Base-by-base conservation (phyloP, 257 asterid genomes). In the Haberlea rhodopensis region DNA sequence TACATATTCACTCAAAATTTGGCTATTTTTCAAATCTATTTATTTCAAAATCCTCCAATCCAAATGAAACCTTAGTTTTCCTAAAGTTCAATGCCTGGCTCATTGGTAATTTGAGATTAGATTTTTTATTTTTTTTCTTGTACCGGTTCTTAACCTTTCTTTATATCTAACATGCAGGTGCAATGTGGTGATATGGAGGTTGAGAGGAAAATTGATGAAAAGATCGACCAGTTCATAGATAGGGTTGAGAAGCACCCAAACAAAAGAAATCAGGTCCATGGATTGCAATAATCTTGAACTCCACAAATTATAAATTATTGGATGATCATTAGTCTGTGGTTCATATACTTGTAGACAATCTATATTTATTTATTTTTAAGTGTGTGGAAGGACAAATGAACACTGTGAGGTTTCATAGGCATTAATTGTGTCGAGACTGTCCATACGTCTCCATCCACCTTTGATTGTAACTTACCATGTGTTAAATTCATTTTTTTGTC, bases 171-270 rank as follows among this genome's bases (percentile, higher is more conserved):
- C 71, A 11, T 68, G 66, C 80, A 87, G 99, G 95, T 87, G 55
- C 97, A 94, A 71, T 94, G 99, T 68, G 96, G 90, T 63, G 95
- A 94, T 54, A 73, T 67, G 43, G 97, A 87, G 63, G 74, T 90
- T 69, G 99, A 86, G 78, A 84, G 81, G 77, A 87, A 86, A 81
- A 81, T 90, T 56, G 95, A 94, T 45, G 97, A 84, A 74, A 94
- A 86, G 79, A 90, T 90, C 73, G 88, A 81, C 43, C 97, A 84
- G 53, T 90, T 90, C 71, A 87, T 94, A 20, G 96, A 90, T 54
- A 84, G 76, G 84, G 99, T 87, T 74, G 97, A 94, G 77, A 94
- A 90, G 81, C 90, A 90, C 78, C 96, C 96, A 16, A 87, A 86
- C 81, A 86, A 83, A 86, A 90, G 90, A 82, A 88, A 90, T 71